Percentiles rank a stretch among this genome's conserved stretches.
phyloP scores from a whole-genome alignment of 2,329 filamentous ascomycete genomes.

The Paecilomyces fulvus region DNA sequence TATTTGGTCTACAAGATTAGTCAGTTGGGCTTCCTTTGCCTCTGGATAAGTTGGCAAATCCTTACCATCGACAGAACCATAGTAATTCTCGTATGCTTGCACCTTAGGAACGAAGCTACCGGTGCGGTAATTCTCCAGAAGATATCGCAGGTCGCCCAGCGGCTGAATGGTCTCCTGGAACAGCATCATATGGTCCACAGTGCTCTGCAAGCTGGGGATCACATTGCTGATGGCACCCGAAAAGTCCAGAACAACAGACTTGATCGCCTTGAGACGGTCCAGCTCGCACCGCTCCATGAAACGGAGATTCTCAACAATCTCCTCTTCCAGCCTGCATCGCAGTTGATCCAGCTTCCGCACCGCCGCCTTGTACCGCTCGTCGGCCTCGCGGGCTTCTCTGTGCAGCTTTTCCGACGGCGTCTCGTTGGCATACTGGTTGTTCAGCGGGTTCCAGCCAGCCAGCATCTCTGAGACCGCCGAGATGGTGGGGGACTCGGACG shows the following conservation, averaged over 20 bases:
- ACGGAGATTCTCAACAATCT: slow-evolving; percentile 82
- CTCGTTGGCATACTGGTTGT: slow-evolving; percentile 85
- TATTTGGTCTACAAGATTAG: slow-evolving; percentile 60
- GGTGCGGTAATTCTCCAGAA: slow-evolving; percentile 94
- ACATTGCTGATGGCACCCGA: slow-evolving; percentile 96
- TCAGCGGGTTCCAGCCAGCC: slow-evolving; percentile 85
- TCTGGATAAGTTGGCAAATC: background rate
- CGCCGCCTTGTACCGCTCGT: slow-evolving; percentile 84
- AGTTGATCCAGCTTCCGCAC: slow-evolving; percentile 83
- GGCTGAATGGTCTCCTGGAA: slow-evolving; percentile 99
- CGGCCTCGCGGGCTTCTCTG: slow-evolving; percentile 79
- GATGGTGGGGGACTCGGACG: slow-evolving; percentile 70
- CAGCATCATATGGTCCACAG: slow-evolving; percentile 97
- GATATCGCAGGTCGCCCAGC: slow-evolving; percentile 76
- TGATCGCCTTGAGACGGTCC: slow-evolving; percentile 93
- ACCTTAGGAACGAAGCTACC: slow-evolving; percentile 87
- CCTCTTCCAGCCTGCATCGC: slow-evolving; percentile 89
- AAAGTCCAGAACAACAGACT: slow-evolving; percentile 95
- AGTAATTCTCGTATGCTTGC: slow-evolving; percentile 95
- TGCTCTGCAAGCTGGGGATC: slow-evolving; percentile 89
- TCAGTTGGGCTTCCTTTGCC: slow-evolving; percentile 8
- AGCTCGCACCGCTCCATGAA: slow-evolving; percentile 97
- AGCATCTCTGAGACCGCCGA: slow-evolving; percentile 83
- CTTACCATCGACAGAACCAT: slow-evolving; percentile 79
- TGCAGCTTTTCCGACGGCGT: slow-evolving; percentile 78